Evolutionary conservation across 2,329 filamentous ascomycete genomes (phyloP).

Genomic region (Colletotrichum truncatum): DNA sequence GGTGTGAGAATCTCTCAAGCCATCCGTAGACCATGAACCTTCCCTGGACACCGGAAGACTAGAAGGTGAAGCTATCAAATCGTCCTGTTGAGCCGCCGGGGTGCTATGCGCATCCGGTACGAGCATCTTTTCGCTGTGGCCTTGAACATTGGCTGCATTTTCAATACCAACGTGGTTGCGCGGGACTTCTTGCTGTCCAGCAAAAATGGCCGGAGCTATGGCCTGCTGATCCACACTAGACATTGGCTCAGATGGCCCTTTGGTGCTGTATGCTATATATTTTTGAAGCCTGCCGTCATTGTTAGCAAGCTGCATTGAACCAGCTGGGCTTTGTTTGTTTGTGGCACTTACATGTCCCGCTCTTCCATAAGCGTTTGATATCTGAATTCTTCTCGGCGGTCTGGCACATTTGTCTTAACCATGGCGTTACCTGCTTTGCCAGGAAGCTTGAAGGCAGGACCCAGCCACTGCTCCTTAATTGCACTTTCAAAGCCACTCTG

Average conservation of each 20-base stretch:
- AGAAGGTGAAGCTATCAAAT: constrained; percentile 24
- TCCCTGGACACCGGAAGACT: constrained; percentile 36
- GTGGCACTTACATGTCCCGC: constrained; percentile 76
- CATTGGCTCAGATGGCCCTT: background rate
- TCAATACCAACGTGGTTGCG: background rate
- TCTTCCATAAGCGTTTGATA: constrained; percentile 88
- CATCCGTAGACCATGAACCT: constrained; percentile 47
- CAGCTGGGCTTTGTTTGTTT: constrained; percentile 7
- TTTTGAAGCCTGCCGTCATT: constrained; percentile 12
- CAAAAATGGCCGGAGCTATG: constrained; percentile 13
- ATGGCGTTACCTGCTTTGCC: constrained; percentile 90
- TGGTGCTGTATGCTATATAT: constrained; percentile 21
- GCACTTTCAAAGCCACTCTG: constrained; percentile 93
- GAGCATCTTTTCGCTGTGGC: background rate
- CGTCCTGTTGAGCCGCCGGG: background rate
- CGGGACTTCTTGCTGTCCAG: constrained; percentile 2
- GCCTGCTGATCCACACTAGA: constrained; percentile 11
- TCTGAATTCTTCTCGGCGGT: constrained; percentile 89
- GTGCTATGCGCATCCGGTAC: background rate
- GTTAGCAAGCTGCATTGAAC: background rate
- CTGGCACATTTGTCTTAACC: constrained; percentile 95
- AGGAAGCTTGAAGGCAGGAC: constrained; percentile 77
- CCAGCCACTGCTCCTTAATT: constrained; percentile 93
- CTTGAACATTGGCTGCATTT: background rate
- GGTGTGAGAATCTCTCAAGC: constrained; percentile 55